Base-by-base conservation (phyloP, 2,329 filamentous ascomycete species). In the Stagonosporopsis tanaceti region DNA sequence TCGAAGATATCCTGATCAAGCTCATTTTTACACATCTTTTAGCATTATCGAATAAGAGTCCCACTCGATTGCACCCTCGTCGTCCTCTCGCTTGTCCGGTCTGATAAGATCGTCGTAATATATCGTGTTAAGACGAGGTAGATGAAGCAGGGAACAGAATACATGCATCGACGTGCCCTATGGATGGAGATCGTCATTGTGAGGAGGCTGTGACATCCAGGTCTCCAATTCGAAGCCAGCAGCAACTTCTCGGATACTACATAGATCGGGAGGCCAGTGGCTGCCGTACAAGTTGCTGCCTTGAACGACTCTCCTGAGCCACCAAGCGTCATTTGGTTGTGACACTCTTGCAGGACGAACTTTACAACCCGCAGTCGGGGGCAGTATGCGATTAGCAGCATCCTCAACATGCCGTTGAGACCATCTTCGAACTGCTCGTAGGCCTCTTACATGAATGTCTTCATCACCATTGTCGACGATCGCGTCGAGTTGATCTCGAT, bases 321-420 rank as follows among this genome's bases (percentile, higher is more conserved):
- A 63, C 47, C 55, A 12, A 62, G 55, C 22, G 39, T 50, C 3
- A 53, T 50, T 11, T n/a, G 44, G 5, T 48, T 11, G 25, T 20
- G 27, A 22, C 38, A 6, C 2, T 41, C 12, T 27, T 54, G 47
- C 3, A 47, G 41, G 20, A 62, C 41, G 8, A 62, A 56, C 22
- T 62, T 64, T 27, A 57, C 34, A 17, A 57, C 41, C 17, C 32
- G 53, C 15, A 64, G 34, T 28, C 56, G 38, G 12, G 59, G 59
- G 17, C 56, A 62, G 27, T 53, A 48, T 12, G 50, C 38, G 9
- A 64, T 45, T 8, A 62, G 38, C 14, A 60, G 37, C 7, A 52
- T 50, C 17, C 60, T 64, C 17, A 62, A 39, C n/a, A 58, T 34
- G 9, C 47, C 57, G 14, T 64, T 59, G 15, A 34, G n/a, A 25